Evolutionary conservation across 495 filamentous ascomycete species (phyloP), one percentile per base, ranked within the genome.

Genomic region (Penicillium silybi): DNA sequence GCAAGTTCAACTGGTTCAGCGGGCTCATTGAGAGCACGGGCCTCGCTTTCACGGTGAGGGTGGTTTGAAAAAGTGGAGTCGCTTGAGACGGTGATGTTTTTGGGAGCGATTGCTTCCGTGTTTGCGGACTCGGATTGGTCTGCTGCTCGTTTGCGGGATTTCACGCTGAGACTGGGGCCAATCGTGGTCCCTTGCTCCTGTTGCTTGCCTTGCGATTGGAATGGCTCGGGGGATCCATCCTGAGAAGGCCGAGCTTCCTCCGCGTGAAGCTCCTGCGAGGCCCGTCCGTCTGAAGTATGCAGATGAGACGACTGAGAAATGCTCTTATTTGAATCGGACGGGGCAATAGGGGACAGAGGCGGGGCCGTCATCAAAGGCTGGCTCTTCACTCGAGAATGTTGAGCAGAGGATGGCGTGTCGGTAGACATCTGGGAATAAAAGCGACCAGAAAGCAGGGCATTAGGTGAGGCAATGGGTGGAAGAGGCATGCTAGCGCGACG

Each of bases 1-100:
- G 71, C 67, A 16, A 75, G 55, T 29, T 76, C 73, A 23, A 72
- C 61, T 9, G 73, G 71, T 11, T 57, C 45, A 6, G 52, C 22
- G 6, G 53, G 19, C 38, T 62, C 22, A 17, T 65, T 62, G 48
- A 71, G 42, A 5, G 60, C 37, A 18, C 64, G 58, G 11, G 54
- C 46, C 27, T 57, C 45, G 19, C 54, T 54, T 13, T 32, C 29
- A 37, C 67, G 52, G 27, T 65, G 62, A n/a, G 64, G 63, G 43
- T 69, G 66, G 15, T 37, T 41, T 16, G 63, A 61, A 9, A 50
- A 7, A 13, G 17, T 10, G 9, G 53, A 52, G 23, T 27, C 20
- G 29, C 37, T 41, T 2, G 62, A 56, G 27, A 57, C 40, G 16
- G 48, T 26, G 25, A 44, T 42, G 13, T 62, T 50, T 32, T 44